Evolutionary conservation across 768 basidiomycete genomes (phyloP).

Genomic region (Collybia sp.): DNA sequence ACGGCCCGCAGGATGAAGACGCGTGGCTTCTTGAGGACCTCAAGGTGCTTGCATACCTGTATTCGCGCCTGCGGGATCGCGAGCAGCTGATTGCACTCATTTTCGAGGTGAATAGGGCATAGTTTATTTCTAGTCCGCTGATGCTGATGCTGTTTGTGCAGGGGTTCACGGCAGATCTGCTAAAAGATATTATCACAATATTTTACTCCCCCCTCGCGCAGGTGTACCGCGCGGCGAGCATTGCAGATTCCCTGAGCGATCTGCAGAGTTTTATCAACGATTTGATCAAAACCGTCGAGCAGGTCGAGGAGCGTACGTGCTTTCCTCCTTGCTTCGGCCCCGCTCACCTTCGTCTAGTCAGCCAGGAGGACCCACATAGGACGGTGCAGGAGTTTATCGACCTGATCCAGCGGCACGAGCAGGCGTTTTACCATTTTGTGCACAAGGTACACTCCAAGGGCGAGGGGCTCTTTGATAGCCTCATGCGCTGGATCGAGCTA

Average conservation of each 20-base stretch:
- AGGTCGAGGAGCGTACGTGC: conserved; percentile 79
- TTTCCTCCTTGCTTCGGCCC: background rate
- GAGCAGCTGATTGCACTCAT: conserved; percentile 91
- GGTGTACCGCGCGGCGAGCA: conserved; percentile 96
- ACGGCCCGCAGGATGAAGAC: conserved; percentile 90
- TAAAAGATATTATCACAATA: conserved; percentile 98
- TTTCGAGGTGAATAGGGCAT: conserved; percentile 67
- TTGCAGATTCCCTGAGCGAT: conserved; percentile 89
- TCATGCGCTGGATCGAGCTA: conserved; percentile 97
- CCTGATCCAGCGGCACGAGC: conserved; percentile 91
- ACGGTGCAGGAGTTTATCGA: conserved; percentile 94
- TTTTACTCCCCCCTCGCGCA: conserved; percentile 96
- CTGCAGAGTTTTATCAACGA: conserved; percentile 94
- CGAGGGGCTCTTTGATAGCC: conserved; percentile 84
- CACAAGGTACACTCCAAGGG: conserved; percentile 99
- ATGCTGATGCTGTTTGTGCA: conserved; percentile 21
- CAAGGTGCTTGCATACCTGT: conserved; percentile 71
- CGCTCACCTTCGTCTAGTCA: conserved; percentile 41
- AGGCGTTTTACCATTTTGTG: conserved; percentile 93
- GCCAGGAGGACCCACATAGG: conserved; percentile 74
- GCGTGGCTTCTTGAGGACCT: conserved; percentile 97
- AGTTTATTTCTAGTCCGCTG: background rate
- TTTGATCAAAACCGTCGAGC: conserved; percentile 90
- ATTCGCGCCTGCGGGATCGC: conserved; percentile 77
- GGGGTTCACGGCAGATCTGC: conserved; percentile 91